Base-by-base conservation (phyloP, 495 filamentous ascomycete species). In the Xylona heveae region DNA sequence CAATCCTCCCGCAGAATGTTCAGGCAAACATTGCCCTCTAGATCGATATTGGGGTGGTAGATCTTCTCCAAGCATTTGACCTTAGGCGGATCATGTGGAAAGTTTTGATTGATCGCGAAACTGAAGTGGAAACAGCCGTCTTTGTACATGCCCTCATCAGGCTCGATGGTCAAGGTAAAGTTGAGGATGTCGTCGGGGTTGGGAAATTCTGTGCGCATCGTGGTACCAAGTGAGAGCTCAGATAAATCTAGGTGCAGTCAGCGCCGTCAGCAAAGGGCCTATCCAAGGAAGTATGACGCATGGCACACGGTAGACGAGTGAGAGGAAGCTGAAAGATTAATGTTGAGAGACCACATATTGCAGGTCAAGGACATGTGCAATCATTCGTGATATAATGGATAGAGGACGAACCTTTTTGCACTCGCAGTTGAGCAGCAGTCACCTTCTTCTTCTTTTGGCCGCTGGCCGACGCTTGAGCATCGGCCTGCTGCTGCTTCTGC, bases 31-130 rank as follows among this genome's bases (percentile, higher is more conserved):
- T 97, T 97, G 24, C 88, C 88, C 45, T 97, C 88, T 30, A 91
- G 61, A 49, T 97, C 88, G 51, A 97, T 95, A 52, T 97, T 97
- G 7, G 88, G 88, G 46, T 97, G 88, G 56, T 97, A 97, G 42
- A 95, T 94, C 62, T 93, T 97, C 52, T 97, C 78, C 34, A 74
- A 79, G 54, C 88, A 95, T 49, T 84, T 91, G 43, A 97, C 90
- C 55, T 95, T 95, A 1, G 88, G 88, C 37, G 88, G 84, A 50
- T 95, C 88, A 52, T 95, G 90, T 6, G 88, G 88, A 59, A 92
- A 97, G 57, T 78, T 82, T 44, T 84, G 78, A 48, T 79, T 78
- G 57, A 95, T 91, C 42, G 67, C 64, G 55, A 97, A 95, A 24
- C 59, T 76, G 58, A 97, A 97, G 42, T 72, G 66, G 57, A 97